Evolutionary conservation across 768 basidiomycete genomes (phyloP).

Genomic region (Lactifluus pinguis): DNA sequence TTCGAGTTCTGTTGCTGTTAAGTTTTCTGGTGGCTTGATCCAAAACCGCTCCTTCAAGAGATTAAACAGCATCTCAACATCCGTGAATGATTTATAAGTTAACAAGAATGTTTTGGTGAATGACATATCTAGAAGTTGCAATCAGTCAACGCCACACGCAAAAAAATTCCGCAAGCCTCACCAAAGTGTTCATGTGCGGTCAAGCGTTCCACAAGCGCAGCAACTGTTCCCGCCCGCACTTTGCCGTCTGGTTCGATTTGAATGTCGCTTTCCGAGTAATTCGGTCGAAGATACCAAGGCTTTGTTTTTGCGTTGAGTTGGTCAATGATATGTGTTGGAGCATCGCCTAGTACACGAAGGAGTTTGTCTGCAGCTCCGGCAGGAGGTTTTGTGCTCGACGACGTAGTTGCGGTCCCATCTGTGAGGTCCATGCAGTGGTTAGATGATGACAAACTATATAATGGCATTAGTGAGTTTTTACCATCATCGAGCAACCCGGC

Average conservation of each 20-base stretch:
- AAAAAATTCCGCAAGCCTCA: conserved; percentile 29
- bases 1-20: conserved; percentile 51
- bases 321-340: conserved; percentile 34
- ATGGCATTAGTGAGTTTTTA: not conserved
- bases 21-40: conserved; percentile 60
- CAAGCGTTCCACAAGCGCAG: conserved; percentile 79
- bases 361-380: conserved; percentile 42
- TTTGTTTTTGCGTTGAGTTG: conserved; percentile 34
- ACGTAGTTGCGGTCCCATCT: not conserved
- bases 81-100: conserved; percentile 93
- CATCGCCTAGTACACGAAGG: conserved; percentile 57
- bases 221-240: conserved; percentile 79
- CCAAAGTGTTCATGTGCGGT: conserved; percentile 87
- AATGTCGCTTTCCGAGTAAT: conserved; percentile 73
- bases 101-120: conserved; percentile 88
- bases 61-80: conserved; percentile 72
- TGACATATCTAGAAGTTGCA: conserved; percentile 46
- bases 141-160: conserved; percentile 1
- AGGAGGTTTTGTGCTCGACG: conserved; percentile 23
- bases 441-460: not conserved
- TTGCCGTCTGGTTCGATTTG: conserved; percentile 76
- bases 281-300: conserved; percentile 83
- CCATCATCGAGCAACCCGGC: conserved; percentile 19
- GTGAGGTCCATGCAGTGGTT: not conserved
- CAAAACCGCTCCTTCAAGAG: conserved; percentile 73